Evolutionary conservation across 371 early-diverging fungal species (phyloP).

Genomic region (Synchytrium microbalum): DNA sequence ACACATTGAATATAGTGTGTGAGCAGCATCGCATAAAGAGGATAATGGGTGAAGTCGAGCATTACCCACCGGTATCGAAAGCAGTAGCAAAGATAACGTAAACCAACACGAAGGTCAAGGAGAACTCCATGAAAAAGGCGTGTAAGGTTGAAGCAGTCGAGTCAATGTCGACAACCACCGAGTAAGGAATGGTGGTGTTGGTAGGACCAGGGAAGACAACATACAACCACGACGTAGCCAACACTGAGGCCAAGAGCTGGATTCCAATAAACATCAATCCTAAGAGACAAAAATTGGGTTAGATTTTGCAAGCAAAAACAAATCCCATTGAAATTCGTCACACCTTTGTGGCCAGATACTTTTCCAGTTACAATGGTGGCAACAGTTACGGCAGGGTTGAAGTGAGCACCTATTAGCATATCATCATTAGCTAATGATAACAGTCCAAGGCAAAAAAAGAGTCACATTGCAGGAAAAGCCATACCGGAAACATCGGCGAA

Average conservation of each 20-base stretch:
- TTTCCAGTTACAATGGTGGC: constrained; percentile 58
- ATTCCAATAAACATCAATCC: constrained; percentile 53
- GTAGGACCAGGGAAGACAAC: constrained; percentile 47
- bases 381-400: constrained; percentile 66
- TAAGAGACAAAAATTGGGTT: too few relatives aligned
- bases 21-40: neutral
- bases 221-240: constrained; percentile 44
- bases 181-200: constrained; percentile 26
- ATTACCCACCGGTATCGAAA: constrained; percentile 54
- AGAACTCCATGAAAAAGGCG: constrained; percentile 53
- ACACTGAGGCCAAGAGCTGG: constrained; percentile 51
- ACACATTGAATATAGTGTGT: constrained; percentile 39
- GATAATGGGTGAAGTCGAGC: neutral
- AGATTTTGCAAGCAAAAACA: neutral
- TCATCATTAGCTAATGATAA: constrained; percentile 26
- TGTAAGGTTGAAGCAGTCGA: constrained; percentile 24
- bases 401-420: too few relatives aligned
- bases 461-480: too few relatives aligned
- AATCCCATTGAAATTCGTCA: neutral
- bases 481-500: constrained; percentile 66
- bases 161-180: constrained; percentile 33
- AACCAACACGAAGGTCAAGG: constrained; percentile 59
- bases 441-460: constrained; percentile 43
- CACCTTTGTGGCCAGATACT: constrained; percentile 42
- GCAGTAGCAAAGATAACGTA: constrained; percentile 69